Conservation (phyloP, 306 rosid genomes). For the Canavalia ensiformis region DNA sequence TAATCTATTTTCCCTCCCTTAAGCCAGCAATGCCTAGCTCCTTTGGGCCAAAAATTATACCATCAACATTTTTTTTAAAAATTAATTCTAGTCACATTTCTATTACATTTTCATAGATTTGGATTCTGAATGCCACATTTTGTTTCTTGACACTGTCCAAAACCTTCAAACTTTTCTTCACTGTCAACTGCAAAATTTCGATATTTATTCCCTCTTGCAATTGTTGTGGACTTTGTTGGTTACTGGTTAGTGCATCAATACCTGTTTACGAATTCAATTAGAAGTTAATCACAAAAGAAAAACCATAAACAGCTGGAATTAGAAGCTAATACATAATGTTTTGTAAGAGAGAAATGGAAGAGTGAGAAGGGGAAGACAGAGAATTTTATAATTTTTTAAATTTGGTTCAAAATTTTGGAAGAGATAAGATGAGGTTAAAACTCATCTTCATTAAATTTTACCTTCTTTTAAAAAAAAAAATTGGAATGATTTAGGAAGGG, state of each 20-base stretch:
- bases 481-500: no score
- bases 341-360: no score
- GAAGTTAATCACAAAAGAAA: no score
- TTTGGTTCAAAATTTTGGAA: no score
- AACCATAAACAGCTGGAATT: neutral
- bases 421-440: no score
- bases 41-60: neutral
- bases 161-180: conserved; percentile 42
- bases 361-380: no score
- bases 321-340: neutral
- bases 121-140: conserved; percentile 21
- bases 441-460: no score
- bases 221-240: neutral
- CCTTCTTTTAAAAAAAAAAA: no score
- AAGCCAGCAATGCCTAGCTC: conserved; percentile 17
- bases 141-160: conserved; percentile 34
- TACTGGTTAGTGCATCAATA: conserved; percentile 25
- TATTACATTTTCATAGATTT: conserved; percentile 8
- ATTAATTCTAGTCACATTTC: conserved; percentile 37
- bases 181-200: conserved; percentile 39
- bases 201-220: conserved; percentile 46
- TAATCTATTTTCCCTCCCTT: neutral
- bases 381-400: no score
- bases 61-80: neutral
- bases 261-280: no score